These are phyloP conservation scores for Hypericum androsaemum DNA, from an alignment of 345 rosid genomes.

Conservation along the genomic window DNA sequence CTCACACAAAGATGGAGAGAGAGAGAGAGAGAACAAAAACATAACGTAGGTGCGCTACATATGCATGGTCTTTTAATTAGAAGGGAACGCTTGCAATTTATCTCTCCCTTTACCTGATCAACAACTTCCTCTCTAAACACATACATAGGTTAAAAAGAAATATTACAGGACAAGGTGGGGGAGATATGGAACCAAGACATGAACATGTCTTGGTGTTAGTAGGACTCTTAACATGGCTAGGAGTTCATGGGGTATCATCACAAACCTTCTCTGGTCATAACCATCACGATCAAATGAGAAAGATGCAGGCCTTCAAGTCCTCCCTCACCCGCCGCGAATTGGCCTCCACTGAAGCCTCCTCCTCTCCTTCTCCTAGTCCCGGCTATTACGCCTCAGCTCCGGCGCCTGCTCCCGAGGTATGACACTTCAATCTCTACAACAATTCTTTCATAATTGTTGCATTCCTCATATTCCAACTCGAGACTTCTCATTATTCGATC, in stretches of 20 bases:
- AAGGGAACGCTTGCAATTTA: too few species aligned
- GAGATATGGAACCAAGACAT: too few species aligned
- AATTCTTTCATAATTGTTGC: background rate
- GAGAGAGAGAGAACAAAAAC: too few species aligned
- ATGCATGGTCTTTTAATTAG: too few species aligned
- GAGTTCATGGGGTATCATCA: conserved; percentile 1
- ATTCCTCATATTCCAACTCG: background rate
- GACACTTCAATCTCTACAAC: background rate
- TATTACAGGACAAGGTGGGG: too few species aligned
- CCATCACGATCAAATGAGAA: conserved; percentile 25
- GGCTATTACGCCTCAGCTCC: conserved; percentile 3
- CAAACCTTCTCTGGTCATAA: background rate
- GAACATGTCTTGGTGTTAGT: background rate
- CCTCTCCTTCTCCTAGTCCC: conserved; percentile 26
- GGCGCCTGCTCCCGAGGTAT: conserved; percentile 36
- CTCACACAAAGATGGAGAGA: too few species aligned
- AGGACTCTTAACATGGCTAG: conserved; percentile 12
- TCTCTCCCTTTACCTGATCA: too few species aligned
- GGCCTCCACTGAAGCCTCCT: conserved; percentile 1
- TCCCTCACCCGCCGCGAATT: conserved; percentile 34
- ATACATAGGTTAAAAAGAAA: too few species aligned
- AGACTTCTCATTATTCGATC: background rate
- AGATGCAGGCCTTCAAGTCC: conserved; percentile 38
- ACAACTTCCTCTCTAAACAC: too few species aligned
- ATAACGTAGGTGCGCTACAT: too few species aligned